These are phyloP conservation scores for Acanthamoeba royreba DNA, from an alignment of 208 protist species.

Conservation along the genomic window DNA sequence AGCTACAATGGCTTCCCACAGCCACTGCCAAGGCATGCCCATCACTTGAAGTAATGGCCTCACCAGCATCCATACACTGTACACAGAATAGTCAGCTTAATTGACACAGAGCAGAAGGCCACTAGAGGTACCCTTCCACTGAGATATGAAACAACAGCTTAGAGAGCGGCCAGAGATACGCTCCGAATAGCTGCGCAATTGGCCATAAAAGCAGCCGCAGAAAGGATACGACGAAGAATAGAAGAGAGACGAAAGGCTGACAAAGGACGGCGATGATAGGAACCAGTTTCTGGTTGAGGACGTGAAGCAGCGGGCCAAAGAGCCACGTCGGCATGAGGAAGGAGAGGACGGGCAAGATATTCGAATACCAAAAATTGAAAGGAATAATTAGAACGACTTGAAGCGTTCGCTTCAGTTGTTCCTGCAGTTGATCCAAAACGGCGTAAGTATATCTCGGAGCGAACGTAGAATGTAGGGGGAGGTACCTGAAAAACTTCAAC, in stretches of 20 bases:
- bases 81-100: not conserved
- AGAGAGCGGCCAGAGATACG: not conserved
- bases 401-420: not conserved
- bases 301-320: not conserved
- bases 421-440: not conserved
- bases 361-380: constrained; percentile 25
- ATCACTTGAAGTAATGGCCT: not conserved
- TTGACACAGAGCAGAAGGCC: not conserved
- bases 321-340: constrained; percentile 11
- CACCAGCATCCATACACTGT: not conserved
- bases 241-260: not conserved
- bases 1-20: not conserved
- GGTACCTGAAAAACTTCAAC: constrained; percentile 6
- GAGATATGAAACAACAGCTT: not conserved
- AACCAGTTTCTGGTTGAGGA: not conserved
- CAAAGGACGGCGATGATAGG: not conserved
- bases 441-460: not conserved
- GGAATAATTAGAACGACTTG: constrained; percentile 1
- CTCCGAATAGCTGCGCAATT: not conserved
- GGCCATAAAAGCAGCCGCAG: not conserved
- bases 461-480: not conserved
- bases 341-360: constrained; percentile 2
- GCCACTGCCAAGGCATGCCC: not conserved
- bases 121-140: not conserved
- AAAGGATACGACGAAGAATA: not conserved